phyloP scores from a whole-genome alignment of 805 yeast species.

The Maudiozyma pseudohumilis region DNA sequence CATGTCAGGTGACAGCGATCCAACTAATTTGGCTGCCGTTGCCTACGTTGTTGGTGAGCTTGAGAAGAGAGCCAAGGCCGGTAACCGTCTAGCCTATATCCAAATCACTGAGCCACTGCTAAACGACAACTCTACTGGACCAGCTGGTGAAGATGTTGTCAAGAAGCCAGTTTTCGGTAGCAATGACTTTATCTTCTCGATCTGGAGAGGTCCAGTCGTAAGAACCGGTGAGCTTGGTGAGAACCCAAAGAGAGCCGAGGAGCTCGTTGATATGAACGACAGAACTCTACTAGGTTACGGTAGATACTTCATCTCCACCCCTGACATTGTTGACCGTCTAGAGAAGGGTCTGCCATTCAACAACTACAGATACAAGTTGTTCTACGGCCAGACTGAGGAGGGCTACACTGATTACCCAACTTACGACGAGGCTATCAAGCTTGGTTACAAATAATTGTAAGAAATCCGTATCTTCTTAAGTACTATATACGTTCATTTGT shows the following conservation, averaged over 20 bases:
- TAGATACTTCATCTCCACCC: constrained; percentile 21
- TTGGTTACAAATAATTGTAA: constrained; percentile 4
- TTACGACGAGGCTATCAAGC: constrained; percentile 14
- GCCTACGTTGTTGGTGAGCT: constrained; percentile 34
- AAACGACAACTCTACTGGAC: constrained; percentile 13
- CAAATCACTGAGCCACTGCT: constrained; percentile 39
- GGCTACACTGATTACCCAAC: constrained; percentile 5
- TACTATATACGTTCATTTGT: not conserved
- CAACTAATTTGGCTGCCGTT: constrained; percentile 31
- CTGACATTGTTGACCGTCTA: constrained; percentile 38
- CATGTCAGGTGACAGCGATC: constrained; percentile 29
- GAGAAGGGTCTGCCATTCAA: constrained; percentile 32
- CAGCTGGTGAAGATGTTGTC: constrained; percentile 14
- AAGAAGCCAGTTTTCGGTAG: constrained; percentile 16
- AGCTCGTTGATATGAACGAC: constrained; percentile 29
- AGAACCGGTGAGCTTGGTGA: constrained; percentile 31
- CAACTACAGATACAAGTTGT: constrained; percentile 37
- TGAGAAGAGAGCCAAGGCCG: constrained; percentile 29
- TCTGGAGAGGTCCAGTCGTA: constrained; percentile 37
- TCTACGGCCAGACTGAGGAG: constrained; percentile 39
- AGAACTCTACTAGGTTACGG: constrained; percentile 38
- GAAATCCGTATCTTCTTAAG: not conserved
- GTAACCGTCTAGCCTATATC: constrained; percentile 33
- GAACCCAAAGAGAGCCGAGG: constrained; percentile 17
- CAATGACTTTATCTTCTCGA: constrained; percentile 30